Evolutionary conservation across 1,284 basidiomycete genomes (phyloP).

Genomic region (Sanghuangporus sanghuang): DNA sequence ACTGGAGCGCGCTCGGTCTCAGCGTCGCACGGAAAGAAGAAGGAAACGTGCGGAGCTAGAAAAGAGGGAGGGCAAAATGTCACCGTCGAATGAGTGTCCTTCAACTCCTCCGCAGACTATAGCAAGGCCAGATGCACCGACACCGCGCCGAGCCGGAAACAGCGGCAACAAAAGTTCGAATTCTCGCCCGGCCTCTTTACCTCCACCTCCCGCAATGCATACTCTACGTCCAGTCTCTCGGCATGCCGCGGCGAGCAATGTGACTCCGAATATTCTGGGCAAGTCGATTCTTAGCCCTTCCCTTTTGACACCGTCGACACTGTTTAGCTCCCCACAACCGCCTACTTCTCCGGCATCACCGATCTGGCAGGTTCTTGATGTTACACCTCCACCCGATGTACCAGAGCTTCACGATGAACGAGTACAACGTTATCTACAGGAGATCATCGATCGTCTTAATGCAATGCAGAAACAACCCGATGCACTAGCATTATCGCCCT

Average conservation of each 20-base stretch:
- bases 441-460: conserved; percentile 77
- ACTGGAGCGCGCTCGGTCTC: conserved; percentile 39
- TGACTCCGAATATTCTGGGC: background rate
- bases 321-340: conserved; percentile 27
- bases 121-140: conserved; percentile 53
- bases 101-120: conserved; percentile 30
- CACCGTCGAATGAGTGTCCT: conserved; percentile 7
- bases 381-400: conserved; percentile 28
- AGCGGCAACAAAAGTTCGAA: conserved; percentile 22
- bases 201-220: conserved; percentile 1
- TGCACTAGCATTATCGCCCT: conserved; percentile 23
- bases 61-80: conserved; percentile 6
- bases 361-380: conserved; percentile 28
- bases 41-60: conserved; percentile 17
- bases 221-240: background rate
- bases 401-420: conserved; percentile 62
- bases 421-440: conserved; percentile 75
- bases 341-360: conserved; percentile 26
- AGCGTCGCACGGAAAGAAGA: conserved; percentile 29
- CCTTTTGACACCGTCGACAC: conserved; percentile 20
- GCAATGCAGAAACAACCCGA: conserved; percentile 48
- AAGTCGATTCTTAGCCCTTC: conserved; percentile 2
- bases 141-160: conserved; percentile 45
- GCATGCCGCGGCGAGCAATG: background rate
- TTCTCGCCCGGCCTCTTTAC: conserved; percentile 17